Evolutionary conservation across 371 early-diverging fungal genomes (phyloP), one percentile per base, ranked within the genome.

Genomic region (Blakeslea trispora): DNA sequence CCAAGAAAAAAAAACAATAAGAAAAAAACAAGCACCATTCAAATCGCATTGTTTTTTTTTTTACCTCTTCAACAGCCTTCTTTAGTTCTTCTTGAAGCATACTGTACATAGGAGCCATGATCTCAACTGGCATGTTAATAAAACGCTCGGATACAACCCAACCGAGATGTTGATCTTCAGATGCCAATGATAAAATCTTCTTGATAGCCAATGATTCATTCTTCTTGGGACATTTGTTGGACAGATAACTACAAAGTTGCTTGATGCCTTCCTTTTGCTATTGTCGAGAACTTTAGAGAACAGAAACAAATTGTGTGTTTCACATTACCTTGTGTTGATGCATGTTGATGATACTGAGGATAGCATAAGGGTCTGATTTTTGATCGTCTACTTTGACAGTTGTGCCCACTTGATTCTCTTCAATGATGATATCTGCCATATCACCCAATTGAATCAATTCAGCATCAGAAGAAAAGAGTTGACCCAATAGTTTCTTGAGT

Each of bases 121-220:
- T 77, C 64, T 95, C 92, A 34, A 93, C 90, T 5, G 98, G 97
- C 95, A 98, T 94, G 69, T 98, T 98, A 66, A 98, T 85, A 18
- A 98, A 84, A 9, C 98, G 74, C 61, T 96, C 96, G 59, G 88
- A 90, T n/a, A 98, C 39, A 21, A 96, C 66, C 66, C 92, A 66
- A 0, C 87, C 97, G 5, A 87, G 79, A 45, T 78, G 70, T 22
- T 71, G 66, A 19, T 61, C 63, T 10, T 50, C 28, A 14, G 48
- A 54, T 1, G 34, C 10, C 13, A 76, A 62, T 5, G 71, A 59
- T 41, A 91, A 62, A n/a, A 86, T 63, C 13, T 74, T 53, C n/a
- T 63, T 53, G 15, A 91, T 59, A 37, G 69, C 63, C 19, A 81
- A n/a, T 11, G 68, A 58, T 22, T 69, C 64, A 54, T 83, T 64